These are phyloP conservation scores for Pseudomassariella vexata DNA, from an alignment of 2,329 filamentous ascomycete species.

Conservation along the genomic window DNA sequence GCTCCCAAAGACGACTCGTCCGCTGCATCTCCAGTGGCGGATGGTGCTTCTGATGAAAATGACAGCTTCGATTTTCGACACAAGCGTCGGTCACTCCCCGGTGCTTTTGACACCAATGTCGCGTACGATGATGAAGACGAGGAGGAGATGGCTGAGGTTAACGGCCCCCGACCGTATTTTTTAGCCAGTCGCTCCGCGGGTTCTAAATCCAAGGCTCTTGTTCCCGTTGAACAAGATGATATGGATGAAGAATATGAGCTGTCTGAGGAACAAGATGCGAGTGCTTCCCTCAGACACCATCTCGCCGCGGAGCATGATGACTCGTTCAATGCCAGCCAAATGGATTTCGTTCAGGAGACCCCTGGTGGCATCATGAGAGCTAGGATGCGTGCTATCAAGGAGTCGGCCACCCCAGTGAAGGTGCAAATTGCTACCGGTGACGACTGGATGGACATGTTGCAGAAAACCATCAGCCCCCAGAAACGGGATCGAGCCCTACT, in stretches of 20 bases:
- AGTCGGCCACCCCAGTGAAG: conserved; percentile 50
- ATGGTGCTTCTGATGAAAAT: conserved; percentile 32
- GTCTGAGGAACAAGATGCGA: conserved; percentile 67
- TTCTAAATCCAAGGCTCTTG: conserved; percentile 60
- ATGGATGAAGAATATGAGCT: conserved; percentile 74
- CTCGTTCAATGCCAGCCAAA: conserved; percentile 46
- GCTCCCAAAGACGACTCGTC: conserved; percentile 22
- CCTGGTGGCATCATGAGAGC: conserved; percentile 59
- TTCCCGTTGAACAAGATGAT: conserved; percentile 58
- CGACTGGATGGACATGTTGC: conserved; percentile 90
- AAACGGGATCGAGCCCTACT: conserved; percentile 82
- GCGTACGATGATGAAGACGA: conserved; percentile 48
- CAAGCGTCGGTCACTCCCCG: conserved; percentile 56
- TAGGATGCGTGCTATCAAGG: conserved; percentile 58
- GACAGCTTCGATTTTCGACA: conserved; percentile 53
- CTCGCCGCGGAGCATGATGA: conserved; percentile 68
- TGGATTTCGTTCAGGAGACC: conserved; percentile 40
- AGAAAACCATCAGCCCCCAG: conserved; percentile 87
- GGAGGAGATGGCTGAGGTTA: conserved; percentile 38
- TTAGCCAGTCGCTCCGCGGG: conserved; percentile 87
- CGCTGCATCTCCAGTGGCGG: conserved; percentile 15
- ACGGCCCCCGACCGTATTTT: conserved; percentile 64
- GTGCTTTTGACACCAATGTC: conserved; percentile 66
- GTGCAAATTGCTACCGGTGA: conserved; percentile 63
- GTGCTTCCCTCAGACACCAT: conserved; percentile 68